A percentile compares a stretch with the other conserved stretches of the same genome.
These are phyloP conservation scores for Collariella sp. DNA, from an alignment of 495 filamentous ascomycete species.

Conservation along the genomic window DNA sequence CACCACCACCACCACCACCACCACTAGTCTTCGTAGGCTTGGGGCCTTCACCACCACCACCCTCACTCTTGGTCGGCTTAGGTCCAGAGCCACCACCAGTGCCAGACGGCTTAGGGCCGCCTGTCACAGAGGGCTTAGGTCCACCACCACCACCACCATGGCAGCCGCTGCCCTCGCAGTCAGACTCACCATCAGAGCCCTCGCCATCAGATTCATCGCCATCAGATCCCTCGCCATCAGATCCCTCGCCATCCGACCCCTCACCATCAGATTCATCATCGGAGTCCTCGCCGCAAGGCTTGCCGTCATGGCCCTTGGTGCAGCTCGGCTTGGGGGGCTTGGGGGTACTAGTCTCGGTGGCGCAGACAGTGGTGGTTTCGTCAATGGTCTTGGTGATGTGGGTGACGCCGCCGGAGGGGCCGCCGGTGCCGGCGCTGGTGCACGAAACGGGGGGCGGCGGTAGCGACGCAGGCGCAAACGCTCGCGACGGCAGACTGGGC, in stretches of 20 bases:
- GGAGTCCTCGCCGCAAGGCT: background rate
- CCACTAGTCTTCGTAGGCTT: background rate
- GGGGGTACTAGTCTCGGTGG: background rate
- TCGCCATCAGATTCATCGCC: too few species aligned
- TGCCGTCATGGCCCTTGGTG: background rate
- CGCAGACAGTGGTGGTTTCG: too few species aligned
- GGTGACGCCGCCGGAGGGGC: background rate
- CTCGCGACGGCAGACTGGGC: background rate
- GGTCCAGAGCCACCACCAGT: too few species aligned
- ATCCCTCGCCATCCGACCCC: background rate
- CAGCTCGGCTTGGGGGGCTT: background rate
- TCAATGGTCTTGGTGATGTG: too few species aligned
- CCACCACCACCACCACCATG: too few species aligned
- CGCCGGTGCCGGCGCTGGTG: background rate
- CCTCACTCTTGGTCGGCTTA: too few species aligned
- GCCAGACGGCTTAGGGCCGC: too few species aligned
- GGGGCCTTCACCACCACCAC: background rate
- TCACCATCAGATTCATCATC: background rate
- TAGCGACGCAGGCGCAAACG: background rate
- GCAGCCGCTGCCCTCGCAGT: too few species aligned
- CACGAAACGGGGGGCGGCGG: too few species aligned
- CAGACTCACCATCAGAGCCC: too few species aligned
- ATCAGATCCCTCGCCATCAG: too few species aligned
- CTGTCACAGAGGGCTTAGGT: too few species aligned
- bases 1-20: background rate